Evolutionary conservation across 805 yeast species (phyloP).

Genomic region (Myxozyma kluyveri): DNA sequence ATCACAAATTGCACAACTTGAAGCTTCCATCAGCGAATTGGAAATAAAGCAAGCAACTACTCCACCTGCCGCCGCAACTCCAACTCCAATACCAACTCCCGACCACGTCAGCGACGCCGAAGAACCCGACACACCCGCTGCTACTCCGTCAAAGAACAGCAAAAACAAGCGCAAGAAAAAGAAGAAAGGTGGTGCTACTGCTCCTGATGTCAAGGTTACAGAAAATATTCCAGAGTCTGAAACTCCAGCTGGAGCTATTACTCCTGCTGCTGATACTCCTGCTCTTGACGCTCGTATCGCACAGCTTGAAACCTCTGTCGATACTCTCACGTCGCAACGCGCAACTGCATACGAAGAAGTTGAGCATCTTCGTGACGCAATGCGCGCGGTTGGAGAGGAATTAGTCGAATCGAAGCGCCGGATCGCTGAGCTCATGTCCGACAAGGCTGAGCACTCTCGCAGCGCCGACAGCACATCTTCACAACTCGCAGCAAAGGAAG

Average conservation of each 20-base stretch:
- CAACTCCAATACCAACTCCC: neutral
- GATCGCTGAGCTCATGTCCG: conserved; percentile 17
- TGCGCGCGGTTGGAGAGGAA: conserved; percentile 73
- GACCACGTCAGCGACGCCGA: neutral
- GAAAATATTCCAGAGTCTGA: conserved; percentile 9
- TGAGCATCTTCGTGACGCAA: conserved; percentile 69
- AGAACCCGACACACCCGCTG: neutral
- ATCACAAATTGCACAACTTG: neutral
- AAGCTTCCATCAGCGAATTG: neutral
- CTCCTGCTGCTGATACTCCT: conserved; percentile 1
- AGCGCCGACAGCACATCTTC: conserved; percentile 13
- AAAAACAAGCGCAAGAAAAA: conserved; percentile 37
- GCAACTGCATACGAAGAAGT: conserved; percentile 52
- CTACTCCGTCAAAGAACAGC: conserved; percentile 29
- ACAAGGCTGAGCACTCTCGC: neutral
- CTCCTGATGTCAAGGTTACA: conserved; percentile 3
- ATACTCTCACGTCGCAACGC: conserved; percentile 10
- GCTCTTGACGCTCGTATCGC: conserved; percentile 1
- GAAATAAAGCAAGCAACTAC: neutral
- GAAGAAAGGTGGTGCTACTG: conserved; percentile 18
- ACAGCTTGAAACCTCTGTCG: conserved; percentile 10
- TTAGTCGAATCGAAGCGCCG: conserved; percentile 64
- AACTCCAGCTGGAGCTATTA: neutral
- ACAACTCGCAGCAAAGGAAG: conserved; percentile 26
- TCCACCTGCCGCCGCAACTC: neutral